Conservation (phyloP, 2,329 filamentous ascomycete genomes). For the Arachnopeziza araneosa region DNA sequence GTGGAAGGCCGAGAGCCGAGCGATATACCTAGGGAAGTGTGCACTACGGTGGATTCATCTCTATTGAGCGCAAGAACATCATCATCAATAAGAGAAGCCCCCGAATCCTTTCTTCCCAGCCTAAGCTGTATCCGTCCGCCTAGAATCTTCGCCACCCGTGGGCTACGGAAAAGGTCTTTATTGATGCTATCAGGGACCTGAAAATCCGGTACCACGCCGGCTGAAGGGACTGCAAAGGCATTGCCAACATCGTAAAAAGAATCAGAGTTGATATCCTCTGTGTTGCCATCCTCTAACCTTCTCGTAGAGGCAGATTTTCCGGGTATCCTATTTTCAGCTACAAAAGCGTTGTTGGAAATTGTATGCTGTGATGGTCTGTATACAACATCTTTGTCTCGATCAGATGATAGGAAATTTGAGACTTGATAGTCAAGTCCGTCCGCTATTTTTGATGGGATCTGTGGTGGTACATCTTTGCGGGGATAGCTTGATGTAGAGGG, state of each 20-base stretch:
- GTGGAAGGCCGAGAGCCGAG: too few species aligned
- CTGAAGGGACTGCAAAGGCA: constrained; percentile 8
- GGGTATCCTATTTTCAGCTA: background rate
- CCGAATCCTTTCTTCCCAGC: background rate
- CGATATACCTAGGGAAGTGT: too few species aligned
- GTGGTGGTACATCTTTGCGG: background rate
- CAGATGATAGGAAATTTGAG: constrained; percentile 31
- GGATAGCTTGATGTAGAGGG: background rate
- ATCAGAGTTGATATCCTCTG: constrained; percentile 21
- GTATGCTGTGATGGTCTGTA: background rate
- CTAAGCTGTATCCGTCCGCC: constrained; percentile 35
- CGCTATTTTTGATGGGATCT: background rate
- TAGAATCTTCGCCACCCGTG: constrained; percentile 50
- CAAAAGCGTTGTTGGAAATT: background rate
- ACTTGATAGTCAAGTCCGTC: constrained; percentile 28
- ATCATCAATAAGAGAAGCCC: background rate
- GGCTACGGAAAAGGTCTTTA: constrained; percentile 56
- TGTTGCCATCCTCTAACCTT: background rate
- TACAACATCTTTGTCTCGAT: background rate
- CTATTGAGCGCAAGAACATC: too few species aligned
- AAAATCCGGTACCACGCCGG: constrained; percentile 30
- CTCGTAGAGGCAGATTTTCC: background rate
- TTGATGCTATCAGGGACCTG: constrained; percentile 52
- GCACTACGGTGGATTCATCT: too few species aligned
- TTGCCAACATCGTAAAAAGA: constrained; percentile 34